Percentiles rank a stretch among this genome's conserved stretches.
phyloP scores from a whole-genome alignment of 1,284 basidiomycete genomes.

The Singerocomus inundabilis region DNA sequence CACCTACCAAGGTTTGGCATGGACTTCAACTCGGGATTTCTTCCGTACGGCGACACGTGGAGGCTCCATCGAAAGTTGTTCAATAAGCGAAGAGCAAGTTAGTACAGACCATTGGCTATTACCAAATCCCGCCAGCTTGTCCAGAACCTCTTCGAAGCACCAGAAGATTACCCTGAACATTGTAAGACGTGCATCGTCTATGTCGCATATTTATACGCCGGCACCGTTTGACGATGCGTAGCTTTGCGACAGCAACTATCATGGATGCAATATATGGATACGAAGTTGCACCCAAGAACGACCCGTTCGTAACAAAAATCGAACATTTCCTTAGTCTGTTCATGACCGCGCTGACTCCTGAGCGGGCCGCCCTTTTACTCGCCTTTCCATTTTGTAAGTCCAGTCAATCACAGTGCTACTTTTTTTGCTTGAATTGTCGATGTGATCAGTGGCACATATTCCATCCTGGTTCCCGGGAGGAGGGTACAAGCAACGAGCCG shows the following conservation, averaged over 20 bases:
- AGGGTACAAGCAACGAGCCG: constrained; percentile 27
- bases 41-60: constrained; percentile 29
- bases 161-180: constrained; percentile 19
- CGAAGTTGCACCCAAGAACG: constrained; percentile 21
- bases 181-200: constrained; percentile 19
- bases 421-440: constrained; percentile 21
- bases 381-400: constrained; percentile 29
- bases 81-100: constrained; percentile 13
- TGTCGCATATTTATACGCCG: neutral
- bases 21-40: constrained; percentile 29
- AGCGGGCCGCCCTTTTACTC: constrained; percentile 22
- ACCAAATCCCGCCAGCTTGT: constrained; percentile 24
- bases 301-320: constrained; percentile 26
- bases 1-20: constrained; percentile 29
- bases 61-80: constrained; percentile 27
- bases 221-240: constrained; percentile 6
- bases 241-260: constrained; percentile 24
- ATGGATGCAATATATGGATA: constrained; percentile 31
- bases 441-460: constrained; percentile 25
- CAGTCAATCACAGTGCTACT: constrained; percentile 3
- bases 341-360: constrained; percentile 18
- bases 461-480: constrained; percentile 41
- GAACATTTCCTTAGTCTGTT: constrained; percentile 18
- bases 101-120: constrained; percentile 20
- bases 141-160: constrained; percentile 23